Evolutionary conservation across 148 eudicot species (phyloP).

Genomic region (Agrostemma githago): DNA sequence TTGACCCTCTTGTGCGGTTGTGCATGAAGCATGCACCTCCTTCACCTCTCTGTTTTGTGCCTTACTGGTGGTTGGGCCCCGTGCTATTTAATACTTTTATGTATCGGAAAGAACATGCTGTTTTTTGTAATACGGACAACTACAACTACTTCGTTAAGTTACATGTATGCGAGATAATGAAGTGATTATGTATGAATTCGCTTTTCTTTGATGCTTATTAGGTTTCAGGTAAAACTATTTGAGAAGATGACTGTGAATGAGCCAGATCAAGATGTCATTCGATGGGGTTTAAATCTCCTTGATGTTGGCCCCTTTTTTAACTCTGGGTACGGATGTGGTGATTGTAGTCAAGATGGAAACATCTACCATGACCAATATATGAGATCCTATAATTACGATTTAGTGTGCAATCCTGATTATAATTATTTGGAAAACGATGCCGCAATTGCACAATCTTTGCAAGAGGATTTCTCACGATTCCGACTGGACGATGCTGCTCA

Average conservation of each 20-base stretch:
- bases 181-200: background rate
- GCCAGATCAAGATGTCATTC: conserved; percentile 61
- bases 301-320: conserved; percentile 55
- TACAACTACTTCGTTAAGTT: background rate
- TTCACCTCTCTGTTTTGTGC: too few species aligned
- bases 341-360: conserved; percentile 50
- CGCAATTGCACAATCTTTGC: conserved; percentile 51
- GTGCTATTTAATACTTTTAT: background rate
- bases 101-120: background rate
- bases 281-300: conserved; percentile 65
- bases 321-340: conserved; percentile 47
- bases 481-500: conserved; percentile 52
- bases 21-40: background rate
- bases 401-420: conserved; percentile 28
- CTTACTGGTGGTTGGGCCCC: too few species aligned
- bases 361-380: conserved; percentile 41
- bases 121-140: background rate
- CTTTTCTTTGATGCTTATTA: conserved; percentile 13
- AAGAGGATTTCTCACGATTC: conserved; percentile 59
- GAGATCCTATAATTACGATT: conserved; percentile 38
- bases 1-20: background rate
- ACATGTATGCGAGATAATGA: conserved; percentile 5
- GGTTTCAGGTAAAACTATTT: conserved; percentile 8
- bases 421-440: conserved; percentile 50
- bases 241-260: conserved; percentile 42